Evolutionary conservation across 208 protist genomes (phyloP), one percentile per base, ranked within the genome.

Genomic region (Wallacemonas sp.): DNA sequence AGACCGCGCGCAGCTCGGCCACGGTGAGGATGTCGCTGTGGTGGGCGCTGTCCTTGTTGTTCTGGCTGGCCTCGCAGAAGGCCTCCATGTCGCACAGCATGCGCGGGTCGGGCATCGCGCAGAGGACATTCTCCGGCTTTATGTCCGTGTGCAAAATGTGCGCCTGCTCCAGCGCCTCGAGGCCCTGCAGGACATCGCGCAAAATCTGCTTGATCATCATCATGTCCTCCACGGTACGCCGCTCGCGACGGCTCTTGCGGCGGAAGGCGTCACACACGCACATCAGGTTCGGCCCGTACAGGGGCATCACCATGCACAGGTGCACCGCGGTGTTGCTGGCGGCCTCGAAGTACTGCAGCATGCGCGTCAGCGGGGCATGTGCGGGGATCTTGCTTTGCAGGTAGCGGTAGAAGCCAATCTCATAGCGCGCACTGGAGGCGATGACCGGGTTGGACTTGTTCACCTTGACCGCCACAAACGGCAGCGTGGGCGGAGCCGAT

Each of bases 131-230:
- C 74, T 96, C 92, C 5, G 92, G 92, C 64, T 97, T 97, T 46
- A 97, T 88, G 74, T 97, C 93, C 12, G 93, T 97, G 81, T 97
- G 93, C 50, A 97, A 77, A 22, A 97, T 77, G 66, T 94, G 81
- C 28, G 89, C 46, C 33, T 67, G 49, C 52, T 91, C 79, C 33
- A 97, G 76, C 45, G 84, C 80, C n/a, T 75, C 49, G 29, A 97
- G 80, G 18, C 81, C 86, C 36, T 78, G 29, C 54, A 97, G 81
- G 1, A 91, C 61, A 31, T 87, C 92, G 23, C 66, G 39, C 14
- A 92, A 23, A 36, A 95, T 77, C 45, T 96, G 78, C 72, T 97
- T 95, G 26, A 94, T 72, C 36, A 93, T 67, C 25, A 65, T 54
- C 59, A 93, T 67, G 25, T 96, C 91, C n/a, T 73, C 74, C 8